Conservation (phyloP, 768 basidiomycete species). For the Podaxis carcinomalis region DNA sequence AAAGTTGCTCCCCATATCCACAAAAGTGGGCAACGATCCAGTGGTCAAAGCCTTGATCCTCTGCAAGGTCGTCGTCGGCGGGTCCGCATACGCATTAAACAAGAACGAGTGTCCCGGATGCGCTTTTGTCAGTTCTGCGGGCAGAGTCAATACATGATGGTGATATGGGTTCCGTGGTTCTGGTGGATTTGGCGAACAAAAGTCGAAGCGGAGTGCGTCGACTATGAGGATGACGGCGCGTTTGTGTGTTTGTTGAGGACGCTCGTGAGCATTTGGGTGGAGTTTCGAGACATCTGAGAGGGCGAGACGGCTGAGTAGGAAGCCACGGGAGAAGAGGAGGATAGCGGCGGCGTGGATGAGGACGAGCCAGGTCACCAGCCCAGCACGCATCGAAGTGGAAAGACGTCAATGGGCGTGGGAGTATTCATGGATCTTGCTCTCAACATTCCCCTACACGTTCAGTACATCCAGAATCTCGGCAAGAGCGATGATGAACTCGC, state of each 20-base stretch:
- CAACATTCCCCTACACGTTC: conserved; percentile 55
- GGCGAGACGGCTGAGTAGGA: conserved; percentile 77
- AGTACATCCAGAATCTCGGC: conserved; percentile 73
- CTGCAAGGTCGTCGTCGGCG: conserved; percentile 93
- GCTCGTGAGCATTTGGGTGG: conserved; percentile 30
- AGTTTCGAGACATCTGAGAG: conserved; percentile 54
- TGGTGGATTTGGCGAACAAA: conserved; percentile 71
- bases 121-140: conserved; percentile 59
- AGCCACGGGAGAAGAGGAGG: conserved; percentile 88
- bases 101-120: conserved; percentile 76
- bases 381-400: conserved; percentile 26
- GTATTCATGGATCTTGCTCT: conserved; percentile 1
- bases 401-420: not conserved
- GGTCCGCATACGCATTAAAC: conserved; percentile 88
- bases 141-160: conserved; percentile 80
- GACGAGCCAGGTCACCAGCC: conserved; percentile 41
- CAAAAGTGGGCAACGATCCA: conserved; percentile 91
- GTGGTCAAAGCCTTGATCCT: conserved; percentile 94
- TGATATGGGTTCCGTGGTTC: conserved; percentile 61
- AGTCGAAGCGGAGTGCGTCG: conserved; percentile 93
- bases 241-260: conserved; percentile 61
- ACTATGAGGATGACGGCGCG: conserved; percentile 85
- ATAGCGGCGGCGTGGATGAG: conserved; percentile 74
- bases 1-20: conserved; percentile 92
- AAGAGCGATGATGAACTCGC: conserved; percentile 81